Base-by-base conservation (phyloP, 2,329 filamentous ascomycete species). In the Trichoderma semiorbis region DNA sequence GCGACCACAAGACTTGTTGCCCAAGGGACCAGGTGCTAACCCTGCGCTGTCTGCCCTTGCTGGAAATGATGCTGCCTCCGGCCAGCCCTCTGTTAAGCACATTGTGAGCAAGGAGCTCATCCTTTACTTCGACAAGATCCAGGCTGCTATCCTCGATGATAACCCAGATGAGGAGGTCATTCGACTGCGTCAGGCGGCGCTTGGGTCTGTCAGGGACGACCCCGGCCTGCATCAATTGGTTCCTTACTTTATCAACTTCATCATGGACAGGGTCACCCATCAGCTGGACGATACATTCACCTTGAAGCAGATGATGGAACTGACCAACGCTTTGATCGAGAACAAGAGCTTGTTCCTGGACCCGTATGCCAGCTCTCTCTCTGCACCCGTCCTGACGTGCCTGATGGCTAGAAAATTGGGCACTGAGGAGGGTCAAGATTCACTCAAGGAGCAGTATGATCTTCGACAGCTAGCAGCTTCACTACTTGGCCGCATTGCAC, bases 71-170 rank as follows among this genome's bases (percentile, higher is more conserved):
- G 94, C 93, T 76, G 87, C 95, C 70, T 87, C 91, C 55, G 91
- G 97, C 82, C 95, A 95, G 79, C 95, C 96, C 3, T 87, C 95
- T 14, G 95, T 99, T 75, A 98, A 98, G 83, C 96, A 99, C 79
- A 92, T 98, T 63, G 89, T 99, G 58, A 97, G 94, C 75, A 97
- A 97, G 82, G 96, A 99, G 83, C 89, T 98, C 26, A 94, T 97
- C 74, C 89, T 98, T 39, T 98, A 98, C 84, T 99, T 98, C 79
- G 94, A 98, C 79, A 97, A 97, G 81, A 94, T 98, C 72, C 95
- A 94, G 80, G 89, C 89, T 65, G 95, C 96, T 12, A 88, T 99
- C 61, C 87, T 98, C 72, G 94, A 98, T 80, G 93, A 97, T 75
- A 91, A 90, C 66, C 93, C 93, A 16, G 94, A 97, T 74, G 92